Base-by-base conservation (phyloP, 2,329 filamentous ascomycete species). In the Exophiala oligosperma region DNA sequence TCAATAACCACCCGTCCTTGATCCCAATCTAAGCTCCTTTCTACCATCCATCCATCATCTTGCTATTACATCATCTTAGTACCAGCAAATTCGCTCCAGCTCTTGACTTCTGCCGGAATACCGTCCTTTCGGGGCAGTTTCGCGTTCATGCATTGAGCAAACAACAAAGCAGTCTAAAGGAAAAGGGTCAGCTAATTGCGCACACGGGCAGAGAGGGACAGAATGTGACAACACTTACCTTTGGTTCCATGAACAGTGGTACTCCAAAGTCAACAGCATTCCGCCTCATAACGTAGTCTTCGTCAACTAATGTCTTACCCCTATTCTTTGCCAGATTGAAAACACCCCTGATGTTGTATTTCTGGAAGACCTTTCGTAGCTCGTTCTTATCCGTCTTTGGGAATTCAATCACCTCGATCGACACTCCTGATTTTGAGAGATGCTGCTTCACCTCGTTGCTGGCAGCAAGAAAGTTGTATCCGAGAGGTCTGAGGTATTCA, bases 241-340 rank as follows among this genome's bases (percentile, higher is more conserved):
- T 64, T 21, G 53, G 57, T 40, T 64, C 62, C 62, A 65, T 65
- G 49, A 99, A 97, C 56, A 99, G 81, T 49, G 94, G 94, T 32
- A 97, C 92, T 68, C 93, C 93, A 74, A 99, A 99, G 78, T 99
- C 94, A 56, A 99, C 94, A 28, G 94, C 94, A 72, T 99, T 99
- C 73, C 94, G 86, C 70, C 94, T 86, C 93, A 97, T 97, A 57
- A 99, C 92, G 70, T 99, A 99, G 80, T 99, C 92, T 71, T 95
- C 91, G 72, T 99, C 94, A 61, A 90, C 79, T 61, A 91, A 81
- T 38, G 89, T 93, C 81, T 90, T 92, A 61, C 87, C 94, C 71
- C 92, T 84, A 67, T 84, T 85, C 76, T 89, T 86, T 59, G 93
- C 92, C 69, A 99, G 79, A 81, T 97, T 97, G 83, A 99, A 99